These are phyloP conservation scores for Irpex rosettiformis DNA, from an alignment of 1,284 basidiomycete species.

Conservation along the genomic window DNA sequence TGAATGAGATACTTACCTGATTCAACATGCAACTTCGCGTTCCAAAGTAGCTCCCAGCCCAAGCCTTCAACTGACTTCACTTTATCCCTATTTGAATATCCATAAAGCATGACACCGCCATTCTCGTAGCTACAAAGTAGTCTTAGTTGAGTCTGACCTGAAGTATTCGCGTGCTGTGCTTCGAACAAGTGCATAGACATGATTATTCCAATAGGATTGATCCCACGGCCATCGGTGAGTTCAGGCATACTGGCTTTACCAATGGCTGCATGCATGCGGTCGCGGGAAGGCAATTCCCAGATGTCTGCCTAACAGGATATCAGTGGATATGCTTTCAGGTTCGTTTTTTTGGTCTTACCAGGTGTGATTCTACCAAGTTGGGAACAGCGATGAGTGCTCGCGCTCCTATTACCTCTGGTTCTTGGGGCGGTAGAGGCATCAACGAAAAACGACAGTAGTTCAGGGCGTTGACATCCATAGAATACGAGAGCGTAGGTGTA, in stretches of 20 bases:
- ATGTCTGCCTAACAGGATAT: conserved; percentile 62
- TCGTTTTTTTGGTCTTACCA: conserved; percentile 45
- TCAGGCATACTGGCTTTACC: conserved; percentile 45
- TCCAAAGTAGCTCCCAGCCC: conserved; percentile 76
- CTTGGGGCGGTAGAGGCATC: conserved; percentile 24
- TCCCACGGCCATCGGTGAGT: conserved; percentile 42
- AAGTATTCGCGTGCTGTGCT: conserved; percentile 27
- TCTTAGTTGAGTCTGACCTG: conserved; percentile 40
- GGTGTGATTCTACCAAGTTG: conserved; percentile 82
- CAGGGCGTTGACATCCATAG: conserved; percentile 83
- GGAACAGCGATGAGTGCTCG: conserved; percentile 72
- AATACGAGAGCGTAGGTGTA: conserved; percentile 52
- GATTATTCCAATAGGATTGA: conserved; percentile 57
- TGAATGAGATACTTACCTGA: conserved; percentile 49
- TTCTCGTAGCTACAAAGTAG: conserved; percentile 80
- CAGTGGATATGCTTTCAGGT: neutral
- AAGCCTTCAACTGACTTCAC: conserved; percentile 62
- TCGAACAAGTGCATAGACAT: conserved; percentile 78
- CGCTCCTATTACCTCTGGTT: conserved; percentile 15
- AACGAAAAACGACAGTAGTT: conserved; percentile 86
- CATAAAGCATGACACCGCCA: conserved; percentile 68
- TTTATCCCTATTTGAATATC: conserved; percentile 38
- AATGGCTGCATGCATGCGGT: conserved; percentile 77
- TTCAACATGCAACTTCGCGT: conserved; percentile 69
- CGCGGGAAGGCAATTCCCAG: conserved; percentile 62